These are phyloP conservation scores for Delphinella strobiligena DNA, from an alignment of 2,329 filamentous ascomycete species.

Conservation along the genomic window DNA sequence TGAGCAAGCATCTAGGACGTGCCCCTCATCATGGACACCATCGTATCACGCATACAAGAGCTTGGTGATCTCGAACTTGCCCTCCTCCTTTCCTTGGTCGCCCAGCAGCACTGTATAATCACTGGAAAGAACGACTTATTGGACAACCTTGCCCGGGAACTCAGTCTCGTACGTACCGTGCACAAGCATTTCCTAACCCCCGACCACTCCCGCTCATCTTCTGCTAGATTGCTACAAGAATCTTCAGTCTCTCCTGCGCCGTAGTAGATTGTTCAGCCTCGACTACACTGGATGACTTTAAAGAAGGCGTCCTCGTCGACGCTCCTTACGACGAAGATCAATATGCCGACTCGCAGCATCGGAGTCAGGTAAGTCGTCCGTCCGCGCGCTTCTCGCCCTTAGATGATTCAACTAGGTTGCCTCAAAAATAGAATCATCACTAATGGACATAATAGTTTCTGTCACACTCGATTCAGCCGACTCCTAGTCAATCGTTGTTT, in stretches of 20 bases:
- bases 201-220: background rate
- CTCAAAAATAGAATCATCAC: no score
- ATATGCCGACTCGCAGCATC: background rate
- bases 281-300: conserved; percentile 74
- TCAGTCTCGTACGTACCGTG: conserved; percentile 52
- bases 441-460: no score
- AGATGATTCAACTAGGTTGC: no score
- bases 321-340: conserved; percentile 1
- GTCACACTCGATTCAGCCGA: conserved; percentile 1
- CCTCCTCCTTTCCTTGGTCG: conserved; percentile 65
- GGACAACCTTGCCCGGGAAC: conserved; percentile 59
- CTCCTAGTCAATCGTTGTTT: conserved; percentile 2
- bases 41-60: conserved; percentile 43
- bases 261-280: conserved; percentile 60
- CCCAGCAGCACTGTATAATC: conserved; percentile 79
- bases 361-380: no score
- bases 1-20: no score
- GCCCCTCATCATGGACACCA: background rate
- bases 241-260: conserved; percentile 60
- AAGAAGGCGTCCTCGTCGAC: conserved; percentile 50
- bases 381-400: no score
- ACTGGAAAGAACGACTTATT: conserved; percentile 54
- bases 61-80: conserved; percentile 85
- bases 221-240: conserved; percentile 24
- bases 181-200: background rate